Evolutionary conservation across 345 rosid species (phyloP).

Genomic region (Erucastrum elatum): DNA sequence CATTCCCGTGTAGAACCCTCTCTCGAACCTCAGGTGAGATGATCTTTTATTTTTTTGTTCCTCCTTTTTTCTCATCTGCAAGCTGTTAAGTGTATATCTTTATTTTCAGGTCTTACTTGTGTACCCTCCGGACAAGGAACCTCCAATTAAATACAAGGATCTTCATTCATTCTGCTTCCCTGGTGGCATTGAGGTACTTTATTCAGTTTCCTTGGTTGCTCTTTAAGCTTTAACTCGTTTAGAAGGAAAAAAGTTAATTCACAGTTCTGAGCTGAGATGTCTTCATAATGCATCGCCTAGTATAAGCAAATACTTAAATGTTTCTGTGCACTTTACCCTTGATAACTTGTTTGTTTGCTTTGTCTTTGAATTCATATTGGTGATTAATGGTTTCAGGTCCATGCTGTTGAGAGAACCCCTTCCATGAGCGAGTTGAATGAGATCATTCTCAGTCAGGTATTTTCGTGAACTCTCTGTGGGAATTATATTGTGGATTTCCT

Average conservation of each 20-base stretch:
- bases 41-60: neutral
- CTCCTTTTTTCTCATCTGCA: neutral
- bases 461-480: neutral
- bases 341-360: neutral
- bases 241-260: neutral
- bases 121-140: constrained; percentile 83
- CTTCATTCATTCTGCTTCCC: constrained; percentile 94
- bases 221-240: neutral
- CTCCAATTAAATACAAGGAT: constrained; percentile 83
- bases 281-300: neutral
- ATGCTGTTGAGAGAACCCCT: constrained; percentile 89
- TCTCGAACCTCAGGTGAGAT: constrained; percentile 81
- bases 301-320: constrained; percentile 3
- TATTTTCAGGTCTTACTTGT: constrained; percentile 77
- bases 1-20: constrained; percentile 73
- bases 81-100: constrained; percentile 27
- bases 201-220: neutral
- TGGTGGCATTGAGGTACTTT: constrained; percentile 81
- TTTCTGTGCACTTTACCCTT: neutral
- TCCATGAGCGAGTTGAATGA: constrained; percentile 96
- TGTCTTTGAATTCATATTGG: neutral
- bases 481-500: neutral
- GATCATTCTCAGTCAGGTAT: constrained; percentile 87
- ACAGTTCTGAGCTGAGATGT: neutral
- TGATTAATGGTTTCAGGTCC: constrained; percentile 56